Percentiles rank a stretch among this genome's conserved stretches.
Conservation (phyloP, 2,329 filamentous ascomycete genomes). For the Trichophyton verrucosum region DNA sequence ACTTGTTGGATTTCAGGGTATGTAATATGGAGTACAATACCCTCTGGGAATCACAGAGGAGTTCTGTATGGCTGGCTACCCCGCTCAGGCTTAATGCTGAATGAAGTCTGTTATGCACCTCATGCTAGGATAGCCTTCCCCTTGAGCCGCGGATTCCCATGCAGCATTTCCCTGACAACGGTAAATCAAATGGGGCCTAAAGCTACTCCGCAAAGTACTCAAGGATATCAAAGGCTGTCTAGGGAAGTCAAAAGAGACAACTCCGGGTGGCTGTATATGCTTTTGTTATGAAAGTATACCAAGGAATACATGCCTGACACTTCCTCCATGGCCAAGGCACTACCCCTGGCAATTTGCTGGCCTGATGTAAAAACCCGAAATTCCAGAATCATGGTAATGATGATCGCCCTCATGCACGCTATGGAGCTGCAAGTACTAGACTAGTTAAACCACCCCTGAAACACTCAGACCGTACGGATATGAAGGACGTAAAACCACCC, state of each 20-base stretch:
- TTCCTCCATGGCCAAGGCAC: not conserved
- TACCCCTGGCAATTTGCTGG: not conserved
- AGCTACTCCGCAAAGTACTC: not conserved
- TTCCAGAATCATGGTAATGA: not conserved
- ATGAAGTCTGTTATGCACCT: not conserved
- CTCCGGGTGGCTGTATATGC: not conserved
- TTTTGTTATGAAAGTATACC: not conserved
- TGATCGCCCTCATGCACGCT: not conserved
- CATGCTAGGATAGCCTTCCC: not conserved
- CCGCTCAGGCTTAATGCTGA: not conserved
- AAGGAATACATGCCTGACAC: not conserved
- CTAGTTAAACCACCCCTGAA: not conserved
- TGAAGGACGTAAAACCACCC: not conserved
- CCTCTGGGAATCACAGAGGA: not conserved
- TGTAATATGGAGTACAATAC: no score
- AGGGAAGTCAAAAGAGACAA: not conserved
- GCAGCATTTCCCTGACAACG: not conserved
- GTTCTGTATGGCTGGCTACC: not conserved
- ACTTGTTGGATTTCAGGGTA: not conserved
- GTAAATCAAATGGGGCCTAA: not conserved
- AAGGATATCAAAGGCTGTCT: not conserved
- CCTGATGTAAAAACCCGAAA: not conserved
- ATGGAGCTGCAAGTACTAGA: not conserved
- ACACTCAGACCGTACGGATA: not conserved
- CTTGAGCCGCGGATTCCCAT: conserved; percentile 1